A percentile compares a stretch with the other conserved stretches of the same genome.
Conservation (phyloP, 2,329 filamentous ascomycete species). For the Diaporthe ampelina region DNA sequence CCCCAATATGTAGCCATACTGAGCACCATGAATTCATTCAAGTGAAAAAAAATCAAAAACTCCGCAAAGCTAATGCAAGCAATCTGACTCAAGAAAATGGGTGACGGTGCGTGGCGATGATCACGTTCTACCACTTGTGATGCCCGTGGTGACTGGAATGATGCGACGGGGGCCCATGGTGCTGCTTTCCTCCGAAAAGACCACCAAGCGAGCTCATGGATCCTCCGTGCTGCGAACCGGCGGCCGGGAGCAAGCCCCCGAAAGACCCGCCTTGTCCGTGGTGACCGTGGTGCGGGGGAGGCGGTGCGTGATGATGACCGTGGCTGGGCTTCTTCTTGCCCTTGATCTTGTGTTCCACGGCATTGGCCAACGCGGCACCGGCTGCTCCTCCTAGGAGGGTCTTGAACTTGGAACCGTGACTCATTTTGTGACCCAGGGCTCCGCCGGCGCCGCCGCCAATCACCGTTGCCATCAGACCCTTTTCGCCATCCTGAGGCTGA, state of each 20-base stretch:
- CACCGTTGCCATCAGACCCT: slow-evolving; percentile 67
- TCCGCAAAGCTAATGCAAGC: slow-evolving; percentile 16
- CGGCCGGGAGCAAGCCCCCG: not conserved
- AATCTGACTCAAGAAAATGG: not conserved
- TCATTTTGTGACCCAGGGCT: slow-evolving; percentile 67
- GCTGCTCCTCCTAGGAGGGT: slow-evolving; percentile 66
- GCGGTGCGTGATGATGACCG: slow-evolving; percentile 32
- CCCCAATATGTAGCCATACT: not conserved
- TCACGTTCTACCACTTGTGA: not conserved
- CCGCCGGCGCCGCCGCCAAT: slow-evolving; percentile 67
- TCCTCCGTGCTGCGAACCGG: not conserved
- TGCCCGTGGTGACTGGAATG: slow-evolving; percentile 7
- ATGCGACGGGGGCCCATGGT: not conserved
- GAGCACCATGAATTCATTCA: not conserved
- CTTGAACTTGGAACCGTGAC: slow-evolving; percentile 64
- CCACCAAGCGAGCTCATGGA: slow-evolving; percentile 7
- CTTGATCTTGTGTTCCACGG: slow-evolving; percentile 60
- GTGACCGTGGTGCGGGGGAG: slow-evolving; percentile 33
- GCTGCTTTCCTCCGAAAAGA: not conserved
- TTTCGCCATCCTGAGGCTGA: slow-evolving; percentile 60
- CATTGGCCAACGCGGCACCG: slow-evolving; percentile 69
- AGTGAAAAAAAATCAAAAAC: not conserved
- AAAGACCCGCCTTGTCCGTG: slow-evolving; percentile 29
- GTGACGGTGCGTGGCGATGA: not conserved
- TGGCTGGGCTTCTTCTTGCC: slow-evolving; percentile 43